These are phyloP conservation scores for Cucurbita moschata DNA, from an alignment of 306 rosid genomes.

Conservation along the genomic window DNA sequence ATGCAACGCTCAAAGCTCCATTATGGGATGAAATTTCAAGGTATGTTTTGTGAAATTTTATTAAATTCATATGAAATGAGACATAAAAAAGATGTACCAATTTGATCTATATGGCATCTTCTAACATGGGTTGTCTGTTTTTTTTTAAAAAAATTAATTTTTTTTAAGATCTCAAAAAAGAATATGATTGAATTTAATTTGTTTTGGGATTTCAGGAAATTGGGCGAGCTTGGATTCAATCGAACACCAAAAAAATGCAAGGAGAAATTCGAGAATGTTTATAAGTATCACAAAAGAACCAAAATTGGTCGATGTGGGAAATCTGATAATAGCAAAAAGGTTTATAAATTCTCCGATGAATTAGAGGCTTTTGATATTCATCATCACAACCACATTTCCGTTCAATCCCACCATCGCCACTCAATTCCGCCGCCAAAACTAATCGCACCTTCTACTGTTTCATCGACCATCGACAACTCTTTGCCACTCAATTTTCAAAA, in stretches of 20 bases:
- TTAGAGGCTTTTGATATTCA: constrained; percentile 48
- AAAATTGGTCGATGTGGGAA: constrained; percentile 78
- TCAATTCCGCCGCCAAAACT: not conserved
- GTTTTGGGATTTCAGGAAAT: constrained; percentile 38
- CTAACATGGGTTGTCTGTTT: constrained; percentile 8
- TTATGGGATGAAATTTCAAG: constrained; percentile 97
- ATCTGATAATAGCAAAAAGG: constrained; percentile 48
- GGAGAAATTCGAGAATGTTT: constrained; percentile 93
- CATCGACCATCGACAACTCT: constrained; percentile 3
- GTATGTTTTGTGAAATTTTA: not conserved
- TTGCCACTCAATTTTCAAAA: constrained; percentile 12
- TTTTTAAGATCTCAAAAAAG: not conserved
- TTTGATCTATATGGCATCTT: constrained; percentile 1
- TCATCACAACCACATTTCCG: constrained; percentile 7
- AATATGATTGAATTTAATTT: not conserved
- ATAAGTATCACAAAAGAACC: constrained; percentile 89
- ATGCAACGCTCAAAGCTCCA: constrained; percentile 88
- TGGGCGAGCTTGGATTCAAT: constrained; percentile 71
- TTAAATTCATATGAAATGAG: not conserved
- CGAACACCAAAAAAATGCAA: constrained; percentile 89
- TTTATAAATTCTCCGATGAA: constrained; percentile 73
- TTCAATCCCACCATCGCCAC: constrained; percentile 15
- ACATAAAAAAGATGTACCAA: not conserved
- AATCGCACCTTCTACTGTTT: not conserved
- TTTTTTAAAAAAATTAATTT: not conserved